Conservation (phyloP, 208 protist species). For the Balamuthia mandrillaris region DNA sequence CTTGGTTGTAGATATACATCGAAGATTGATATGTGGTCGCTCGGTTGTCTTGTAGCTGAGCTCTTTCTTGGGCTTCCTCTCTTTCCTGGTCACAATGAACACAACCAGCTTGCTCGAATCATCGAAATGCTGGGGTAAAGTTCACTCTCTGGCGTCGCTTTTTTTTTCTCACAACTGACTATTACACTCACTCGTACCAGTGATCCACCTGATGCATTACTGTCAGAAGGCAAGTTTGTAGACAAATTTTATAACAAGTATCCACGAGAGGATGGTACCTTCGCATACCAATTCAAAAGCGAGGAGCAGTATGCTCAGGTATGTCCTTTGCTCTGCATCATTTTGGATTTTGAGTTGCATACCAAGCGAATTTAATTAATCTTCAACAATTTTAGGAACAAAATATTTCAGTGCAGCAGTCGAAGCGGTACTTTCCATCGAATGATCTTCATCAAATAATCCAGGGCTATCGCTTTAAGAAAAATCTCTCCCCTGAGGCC, state of each 20-base stretch:
- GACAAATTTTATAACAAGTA: background rate
- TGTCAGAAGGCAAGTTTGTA: background rate
- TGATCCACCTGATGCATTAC: background rate
- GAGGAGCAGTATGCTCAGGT: constrained; percentile 37
- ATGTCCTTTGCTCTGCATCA: background rate
- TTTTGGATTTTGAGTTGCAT: background rate
- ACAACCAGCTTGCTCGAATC: constrained; percentile 42
- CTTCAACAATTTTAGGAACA: background rate
- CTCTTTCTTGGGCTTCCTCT: constrained; percentile 35
- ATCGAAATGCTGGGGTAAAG: constrained; percentile 42
- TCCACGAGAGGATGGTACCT: background rate
- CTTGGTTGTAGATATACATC: constrained; percentile 64
- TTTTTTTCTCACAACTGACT: too few species aligned
- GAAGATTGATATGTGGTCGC: constrained; percentile 88
- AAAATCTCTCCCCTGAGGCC: background rate
- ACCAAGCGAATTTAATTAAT: background rate
- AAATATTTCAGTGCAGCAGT: background rate
- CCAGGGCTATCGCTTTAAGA: background rate
- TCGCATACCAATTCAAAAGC: background rate
- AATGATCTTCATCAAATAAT: background rate
- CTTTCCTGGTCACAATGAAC: constrained; percentile 30
- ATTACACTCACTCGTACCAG: background rate
- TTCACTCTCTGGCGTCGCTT: background rate
- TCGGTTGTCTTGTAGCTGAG: constrained; percentile 93
- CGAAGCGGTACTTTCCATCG: background rate